A percentile compares a stretch with the other conserved stretches of the same genome.
Conservation (phyloP, 2,329 filamentous ascomycete species). For the Calonectria pseudoreteaudii region DNA sequence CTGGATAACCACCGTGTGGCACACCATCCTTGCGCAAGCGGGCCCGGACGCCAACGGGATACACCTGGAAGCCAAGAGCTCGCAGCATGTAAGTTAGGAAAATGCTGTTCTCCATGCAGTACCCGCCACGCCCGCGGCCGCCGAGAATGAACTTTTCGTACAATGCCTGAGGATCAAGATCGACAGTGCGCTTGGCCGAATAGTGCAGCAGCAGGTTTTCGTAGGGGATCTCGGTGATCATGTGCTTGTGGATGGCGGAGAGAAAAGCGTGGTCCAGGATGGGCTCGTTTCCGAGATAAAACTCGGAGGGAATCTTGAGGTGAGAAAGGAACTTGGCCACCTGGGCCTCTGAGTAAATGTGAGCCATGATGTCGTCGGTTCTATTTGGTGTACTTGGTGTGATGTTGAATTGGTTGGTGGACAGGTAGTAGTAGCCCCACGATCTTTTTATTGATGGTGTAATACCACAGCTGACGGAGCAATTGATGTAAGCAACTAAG, state of each 20-base stretch:
- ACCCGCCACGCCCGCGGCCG: conserved; percentile 62
- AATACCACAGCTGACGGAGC: not conserved
- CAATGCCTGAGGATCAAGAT: conserved; percentile 59
- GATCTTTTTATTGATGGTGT: not conserved
- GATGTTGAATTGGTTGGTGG: not conserved
- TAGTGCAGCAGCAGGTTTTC: conserved; percentile 70
- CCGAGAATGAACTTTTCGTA: conserved; percentile 62
- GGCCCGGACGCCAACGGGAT: conserved; percentile 66
- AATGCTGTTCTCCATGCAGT: conserved; percentile 70
- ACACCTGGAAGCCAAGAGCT: conserved; percentile 64
- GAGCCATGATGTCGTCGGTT: conserved; percentile 37
- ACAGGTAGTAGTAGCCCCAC: not conserved
- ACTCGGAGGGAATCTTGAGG: conserved; percentile 43
- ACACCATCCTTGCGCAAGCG: conserved; percentile 53
- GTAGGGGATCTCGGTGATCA: conserved; percentile 65
- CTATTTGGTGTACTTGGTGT: not conserved
- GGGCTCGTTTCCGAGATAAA: conserved; percentile 41
- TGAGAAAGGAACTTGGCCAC: conserved; percentile 44
- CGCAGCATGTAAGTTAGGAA: conserved; percentile 66
- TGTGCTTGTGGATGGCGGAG: conserved; percentile 55
- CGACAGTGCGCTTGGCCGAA: conserved; percentile 50
- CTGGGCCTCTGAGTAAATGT: conserved; percentile 43
- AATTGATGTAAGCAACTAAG: not conserved
- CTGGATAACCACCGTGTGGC: conserved; percentile 56
- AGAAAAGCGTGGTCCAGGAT: conserved; percentile 48